phyloP scores from a whole-genome alignment of 2,329 filamentous ascomycete species.

The Monosporascus sp. region DNA sequence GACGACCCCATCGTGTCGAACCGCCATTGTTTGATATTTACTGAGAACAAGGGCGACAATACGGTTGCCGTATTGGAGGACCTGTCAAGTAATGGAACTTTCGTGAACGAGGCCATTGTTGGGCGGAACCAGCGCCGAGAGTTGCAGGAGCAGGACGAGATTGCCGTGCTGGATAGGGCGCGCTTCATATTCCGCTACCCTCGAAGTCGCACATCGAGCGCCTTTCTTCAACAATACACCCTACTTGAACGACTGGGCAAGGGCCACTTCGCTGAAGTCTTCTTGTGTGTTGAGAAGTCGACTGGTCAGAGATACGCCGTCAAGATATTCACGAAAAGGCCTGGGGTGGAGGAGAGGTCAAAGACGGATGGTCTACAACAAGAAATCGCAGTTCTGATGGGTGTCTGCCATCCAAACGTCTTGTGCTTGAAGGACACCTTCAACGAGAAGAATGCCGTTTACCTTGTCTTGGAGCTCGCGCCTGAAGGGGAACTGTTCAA shows the following conservation, averaged over 20 bases:
- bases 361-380: slow-evolving; percentile 86
- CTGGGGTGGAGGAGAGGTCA: slow-evolving; percentile 75
- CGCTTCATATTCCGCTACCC: slow-evolving; percentile 93
- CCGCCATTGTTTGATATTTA: slow-evolving; percentile 68
- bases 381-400: slow-evolving; percentile 94
- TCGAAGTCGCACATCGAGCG: slow-evolving; percentile 64
- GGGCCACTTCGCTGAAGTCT: slow-evolving; percentile 92
- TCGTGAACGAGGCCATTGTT: slow-evolving; percentile 85
- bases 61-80: slow-evolving; percentile 80
- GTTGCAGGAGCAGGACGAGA: slow-evolving; percentile 83
- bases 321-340: slow-evolving; percentile 87
- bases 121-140: slow-evolving; percentile 90
- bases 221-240: slow-evolving; percentile 81
- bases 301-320: slow-evolving; percentile 82
- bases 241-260: slow-evolving; percentile 84
- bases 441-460: slow-evolving; percentile 84
- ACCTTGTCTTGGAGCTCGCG: slow-evolving; percentile 85
- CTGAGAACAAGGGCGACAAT: slow-evolving; percentile 52
- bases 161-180: slow-evolving; percentile 78
- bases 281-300: slow-evolving; percentile 80
- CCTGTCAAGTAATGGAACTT: slow-evolving; percentile 92
- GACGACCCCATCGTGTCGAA: slow-evolving; percentile 82
- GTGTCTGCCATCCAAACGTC: slow-evolving; percentile 91
- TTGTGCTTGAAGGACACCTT: slow-evolving; percentile 94
- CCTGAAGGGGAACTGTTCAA: slow-evolving; percentile 95